These are phyloP conservation scores for Fusarium sp. DNA, from an alignment of 2,329 filamentous ascomycete species.

Conservation along the genomic window DNA sequence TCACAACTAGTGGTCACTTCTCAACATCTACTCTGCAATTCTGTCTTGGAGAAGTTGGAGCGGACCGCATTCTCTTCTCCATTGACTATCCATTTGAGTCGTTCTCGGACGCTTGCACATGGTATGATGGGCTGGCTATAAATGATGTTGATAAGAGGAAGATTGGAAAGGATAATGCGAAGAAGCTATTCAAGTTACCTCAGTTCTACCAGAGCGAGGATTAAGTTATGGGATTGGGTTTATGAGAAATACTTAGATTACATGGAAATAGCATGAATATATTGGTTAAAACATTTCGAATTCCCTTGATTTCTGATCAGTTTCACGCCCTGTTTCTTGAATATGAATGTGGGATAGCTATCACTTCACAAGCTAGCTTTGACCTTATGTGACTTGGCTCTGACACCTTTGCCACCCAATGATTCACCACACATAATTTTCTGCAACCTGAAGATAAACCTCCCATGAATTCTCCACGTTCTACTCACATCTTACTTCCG, in stretches of 20 bases:
- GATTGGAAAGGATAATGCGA: constrained; percentile 60
- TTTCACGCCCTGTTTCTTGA: no score
- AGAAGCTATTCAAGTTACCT: constrained; percentile 57
- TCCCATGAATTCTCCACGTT: no score
- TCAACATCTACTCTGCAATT: constrained; percentile 66
- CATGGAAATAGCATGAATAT: no score
- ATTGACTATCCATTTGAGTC: constrained; percentile 68
- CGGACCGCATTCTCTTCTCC: constrained; percentile 65
- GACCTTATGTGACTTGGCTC: no score
- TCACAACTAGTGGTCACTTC: constrained; percentile 70
- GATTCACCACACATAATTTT: no score
- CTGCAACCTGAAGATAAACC: no score
- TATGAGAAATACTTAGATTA: neutral
- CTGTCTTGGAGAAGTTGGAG: constrained; percentile 62
- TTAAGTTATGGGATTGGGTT: neutral
- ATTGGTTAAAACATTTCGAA: no score
- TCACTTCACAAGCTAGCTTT: no score
- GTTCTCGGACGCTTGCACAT: constrained; percentile 58
- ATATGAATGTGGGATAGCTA: no score
- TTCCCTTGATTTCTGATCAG: no score
- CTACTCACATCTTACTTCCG: no score
- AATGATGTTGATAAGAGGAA: constrained; percentile 55
- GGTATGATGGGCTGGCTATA: constrained; percentile 57
- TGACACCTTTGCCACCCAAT: no score
- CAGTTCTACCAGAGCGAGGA: constrained; percentile 40